These are phyloP conservation scores for Wallacemonas sp. DNA, from an alignment of 208 protist species.

Conservation along the genomic window DNA sequence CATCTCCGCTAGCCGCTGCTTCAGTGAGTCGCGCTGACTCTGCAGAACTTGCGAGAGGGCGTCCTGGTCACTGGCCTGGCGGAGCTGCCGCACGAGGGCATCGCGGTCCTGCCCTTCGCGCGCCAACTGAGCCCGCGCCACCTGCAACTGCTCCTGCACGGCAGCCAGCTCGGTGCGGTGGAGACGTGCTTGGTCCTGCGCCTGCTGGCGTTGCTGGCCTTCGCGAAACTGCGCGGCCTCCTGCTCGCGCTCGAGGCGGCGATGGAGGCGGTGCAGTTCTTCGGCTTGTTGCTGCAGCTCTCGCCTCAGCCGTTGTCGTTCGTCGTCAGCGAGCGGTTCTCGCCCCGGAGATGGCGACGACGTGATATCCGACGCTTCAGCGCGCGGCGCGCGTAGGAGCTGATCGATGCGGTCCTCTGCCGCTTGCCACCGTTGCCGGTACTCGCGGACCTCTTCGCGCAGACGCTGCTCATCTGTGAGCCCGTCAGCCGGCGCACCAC, in stretches of 20 bases:
- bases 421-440: slow-evolving; percentile 49
- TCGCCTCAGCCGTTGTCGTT: slow-evolving; percentile 28
- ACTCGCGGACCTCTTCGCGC: slow-evolving; percentile 37
- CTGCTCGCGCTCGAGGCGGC: slow-evolving; percentile 49
- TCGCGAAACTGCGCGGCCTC: slow-evolving; percentile 40
- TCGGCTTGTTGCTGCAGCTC: slow-evolving; percentile 39
- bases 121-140: slow-evolving; percentile 23
- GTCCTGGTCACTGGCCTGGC: slow-evolving; percentile 34
- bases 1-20: slow-evolving; percentile 61
- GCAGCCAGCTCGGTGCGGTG: slow-evolving; percentile 33
- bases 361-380: background rate
- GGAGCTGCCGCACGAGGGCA: slow-evolving; percentile 36
- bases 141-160: slow-evolving; percentile 44
- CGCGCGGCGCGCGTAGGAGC: slow-evolving; percentile 1
- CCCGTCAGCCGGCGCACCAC: background rate
- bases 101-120: slow-evolving; percentile 31
- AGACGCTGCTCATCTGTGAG: slow-evolving; percentile 16
- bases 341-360: background rate
- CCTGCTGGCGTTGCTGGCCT: slow-evolving; percentile 48
- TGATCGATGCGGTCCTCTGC: slow-evolving; percentile 47
- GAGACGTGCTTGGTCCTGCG: slow-evolving; percentile 32
- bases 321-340: slow-evolving; percentile 1
- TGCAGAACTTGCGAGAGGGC: slow-evolving; percentile 44
- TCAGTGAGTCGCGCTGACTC: slow-evolving; percentile 44
- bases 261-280: slow-evolving; percentile 53